Conservation (phyloP, 768 basidiomycete genomes). For the Rhodosporidiobolus odoratus region DNA sequence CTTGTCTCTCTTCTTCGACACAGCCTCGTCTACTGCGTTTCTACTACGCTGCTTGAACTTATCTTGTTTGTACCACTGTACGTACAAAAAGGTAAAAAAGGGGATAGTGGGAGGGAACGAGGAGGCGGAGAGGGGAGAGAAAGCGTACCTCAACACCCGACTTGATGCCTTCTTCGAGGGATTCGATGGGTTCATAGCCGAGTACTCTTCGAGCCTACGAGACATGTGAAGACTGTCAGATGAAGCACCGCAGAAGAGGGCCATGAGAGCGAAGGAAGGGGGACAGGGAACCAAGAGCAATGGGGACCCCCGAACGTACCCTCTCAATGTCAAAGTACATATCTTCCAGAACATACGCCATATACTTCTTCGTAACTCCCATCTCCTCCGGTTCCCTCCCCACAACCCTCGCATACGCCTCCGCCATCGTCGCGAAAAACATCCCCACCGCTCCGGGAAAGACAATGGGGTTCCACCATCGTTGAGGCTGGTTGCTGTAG, state of each 20-base stretch:
- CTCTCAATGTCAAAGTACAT: slow-evolving; percentile 93
- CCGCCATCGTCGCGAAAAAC: slow-evolving; percentile 65
- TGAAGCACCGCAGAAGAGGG: background rate
- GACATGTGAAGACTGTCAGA: background rate
- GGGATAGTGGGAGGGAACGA: background rate
- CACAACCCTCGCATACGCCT: slow-evolving; percentile 65
- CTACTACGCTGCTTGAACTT: background rate
- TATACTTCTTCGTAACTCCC: slow-evolving; percentile 71
- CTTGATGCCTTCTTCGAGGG: slow-evolving; percentile 77
- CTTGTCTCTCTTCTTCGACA: background rate
- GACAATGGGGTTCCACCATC: slow-evolving; percentile 4
- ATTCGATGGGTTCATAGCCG: slow-evolving; percentile 86
- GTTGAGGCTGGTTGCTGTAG: slow-evolving; percentile 49
- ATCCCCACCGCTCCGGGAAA: slow-evolving; percentile 45
- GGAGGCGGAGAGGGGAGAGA: background rate
- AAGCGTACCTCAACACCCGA: slow-evolving; percentile 55
- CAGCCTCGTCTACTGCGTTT: background rate
- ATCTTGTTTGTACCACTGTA: slow-evolving; percentile 35
- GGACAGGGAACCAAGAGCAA: background rate
- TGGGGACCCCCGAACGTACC: slow-evolving; percentile 43
- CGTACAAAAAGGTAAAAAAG: no score
- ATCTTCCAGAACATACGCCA: slow-evolving; percentile 67
- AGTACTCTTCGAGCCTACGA: slow-evolving; percentile 64
- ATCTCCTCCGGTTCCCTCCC: slow-evolving; percentile 64
- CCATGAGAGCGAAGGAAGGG: background rate